Evolutionary conservation across 1,139 yeast species (phyloP), one percentile per base, ranked within the genome.

Genomic region (Saccharomycopsis hybrid): DNA sequence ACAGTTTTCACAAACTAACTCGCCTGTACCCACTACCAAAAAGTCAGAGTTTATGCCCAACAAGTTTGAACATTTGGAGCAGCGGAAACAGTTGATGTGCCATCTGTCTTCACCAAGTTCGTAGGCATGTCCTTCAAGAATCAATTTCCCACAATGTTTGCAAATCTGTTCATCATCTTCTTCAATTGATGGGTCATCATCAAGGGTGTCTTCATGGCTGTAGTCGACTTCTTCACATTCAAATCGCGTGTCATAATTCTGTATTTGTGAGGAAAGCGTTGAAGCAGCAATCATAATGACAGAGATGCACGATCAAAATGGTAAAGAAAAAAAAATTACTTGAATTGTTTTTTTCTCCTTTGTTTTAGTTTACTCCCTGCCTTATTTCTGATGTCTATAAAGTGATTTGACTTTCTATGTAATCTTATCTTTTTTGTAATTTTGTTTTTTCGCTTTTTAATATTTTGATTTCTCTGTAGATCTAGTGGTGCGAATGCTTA

Each of bases 61-160:
- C 43, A 82, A 77, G 56, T 78, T 74, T 41, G 76, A 73, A 66
- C 98, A 92, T 59, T 85, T 84, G 53, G 94, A 84, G 66, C 98
- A 92, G 50, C 82, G 77, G 67, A 92, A 94, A 66, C 97, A 92
- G 56, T 84, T 79, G 51, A 88, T 86, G 64, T 92, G 98, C 98
- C 98, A 92, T 58, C 96, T 78, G 63, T 88, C 92, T 48, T 86
- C 95, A 29, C 96, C 96, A 50, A 84, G 65, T 61, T 85, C 92
- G 60, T 84, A 85, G 4, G 92, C 92, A 59, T 85, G 92, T 27
- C 90, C 92, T 56, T 82, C 87, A 24, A 72, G 70, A 44, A 85
- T 83, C 37, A 79, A 62, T n/a, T 60, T 43, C 9, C 49, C 43
- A 39, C 58, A 56, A n/a, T 54, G 40, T 40, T 55, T 56, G 41